Evolutionary conservation across 345 rosid species (phyloP), one percentile per base, ranked within the genome.

Genomic region (Melaleuca alternifolia): DNA sequence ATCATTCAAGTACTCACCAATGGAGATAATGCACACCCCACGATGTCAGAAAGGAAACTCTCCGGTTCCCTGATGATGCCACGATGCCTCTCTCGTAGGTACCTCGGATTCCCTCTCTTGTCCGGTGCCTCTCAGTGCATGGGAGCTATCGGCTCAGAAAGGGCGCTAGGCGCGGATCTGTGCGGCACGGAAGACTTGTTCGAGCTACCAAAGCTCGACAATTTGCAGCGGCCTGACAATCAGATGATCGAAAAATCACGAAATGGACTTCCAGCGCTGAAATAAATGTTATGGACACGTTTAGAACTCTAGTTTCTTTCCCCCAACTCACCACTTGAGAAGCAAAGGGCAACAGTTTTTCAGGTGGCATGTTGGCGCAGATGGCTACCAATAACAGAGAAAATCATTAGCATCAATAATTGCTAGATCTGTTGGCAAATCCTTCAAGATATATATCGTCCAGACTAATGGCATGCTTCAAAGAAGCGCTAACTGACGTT

Each of bases 171-270:
- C 92, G 91, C 11, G 95, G 90, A 88, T 95, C 95, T 4, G 91
- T 86, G 50, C 85, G 91, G 85, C 30, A 85, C 11, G 96, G 99
- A 91, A 96, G 98, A 88, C 92, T 93, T 0, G 93, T 86, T 84
- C 98, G 94, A 79, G 97, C 98, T 86, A 97, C 99, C 89, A 96
- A 89, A 59, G 92, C 95, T 91, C 97, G 93, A 91, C 98, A 95
- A 28, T 92, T 90, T 62, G 88, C 90, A 54, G 95, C 97, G 20
- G 99, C 98, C 99, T 95, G 95, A 90, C 54, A 86, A 76, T 53
- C 3, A 50, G 83, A 75, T 2, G 16, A 33, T 87, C 61, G 83
- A 84, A 77, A n/a, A 41, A 28, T 53, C 44, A 83, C 10, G 2
- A 83, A 12, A 0, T 50, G 57, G 23, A 71, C 24, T 37, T 33